Evolutionary conservation across 441 rosid genomes (phyloP), one percentile per base, ranked within the genome.

Genomic region (Pelargonium australe): DNA sequence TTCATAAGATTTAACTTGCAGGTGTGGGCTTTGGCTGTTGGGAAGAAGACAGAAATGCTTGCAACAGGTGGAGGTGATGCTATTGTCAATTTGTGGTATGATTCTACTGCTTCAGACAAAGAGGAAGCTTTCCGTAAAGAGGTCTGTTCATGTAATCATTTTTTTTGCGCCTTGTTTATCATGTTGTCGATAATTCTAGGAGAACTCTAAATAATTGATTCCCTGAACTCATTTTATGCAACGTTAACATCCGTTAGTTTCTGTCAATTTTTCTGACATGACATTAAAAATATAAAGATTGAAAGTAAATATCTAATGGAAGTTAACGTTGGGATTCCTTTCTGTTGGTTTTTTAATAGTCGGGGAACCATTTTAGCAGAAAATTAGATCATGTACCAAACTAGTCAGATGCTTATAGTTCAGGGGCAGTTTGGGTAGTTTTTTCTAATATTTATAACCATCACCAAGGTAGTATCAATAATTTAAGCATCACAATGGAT

Each of bases 1-100:
- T 37, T n/a, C 44, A 45, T 68, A 12, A 40, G 69, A 70, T 74
- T 63, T 70, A 31, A 57, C 62, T 69, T 74, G 71, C 79, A 95
- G 97, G 86, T 90, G 65, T 95, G 99, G 97, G 97, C 97, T 68
- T 82, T 95, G 84, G 92, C 99, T 65, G 82, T 95, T 20, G 97
- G 99, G 69, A 95, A 84, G 82, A 89, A 86, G 80, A 90, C 97
- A 31, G 97, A 91, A 85, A 86, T 84, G 85, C 76, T 91, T 75
- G 96, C 94, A 63, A 88, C 97, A 25, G 99, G 99, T 67, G 99
- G 99, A 45, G 73, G 91, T 72, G 99, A 95, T 79, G 94, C 90
- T 64, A 81, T 85, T 65, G 81, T 95, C 77, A 95, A 95, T 79
- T 78, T 95, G 68, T 95, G 97, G 97, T 74, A 86, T 76, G 99